phyloP scores from a whole-genome alignment of 345 rosid species.

The Camelina hispida region DNA sequence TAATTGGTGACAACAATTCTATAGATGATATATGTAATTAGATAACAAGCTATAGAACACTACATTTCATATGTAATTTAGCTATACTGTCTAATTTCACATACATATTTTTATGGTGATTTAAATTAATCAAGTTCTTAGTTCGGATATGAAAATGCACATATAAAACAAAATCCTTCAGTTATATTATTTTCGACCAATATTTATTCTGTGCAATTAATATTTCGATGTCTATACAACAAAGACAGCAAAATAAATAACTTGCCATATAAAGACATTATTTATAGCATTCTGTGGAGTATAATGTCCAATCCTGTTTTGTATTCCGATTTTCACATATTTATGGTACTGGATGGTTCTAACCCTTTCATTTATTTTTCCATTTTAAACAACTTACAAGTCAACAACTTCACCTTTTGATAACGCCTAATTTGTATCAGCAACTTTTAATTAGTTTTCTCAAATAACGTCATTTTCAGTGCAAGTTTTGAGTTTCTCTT shows the following conservation, averaged over 20 bases:
- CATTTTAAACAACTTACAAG: no score
- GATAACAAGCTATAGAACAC: no score
- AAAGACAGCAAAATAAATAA: not conserved
- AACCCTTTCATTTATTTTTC: slow-evolving; percentile 26
- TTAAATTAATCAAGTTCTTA: not conserved
- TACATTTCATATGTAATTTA: no score
- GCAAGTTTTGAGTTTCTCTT: not conserved
- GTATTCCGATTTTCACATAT: slow-evolving; percentile 11
- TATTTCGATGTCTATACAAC: slow-evolving; percentile 1
- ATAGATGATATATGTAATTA: no score
- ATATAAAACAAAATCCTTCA: not conserved
- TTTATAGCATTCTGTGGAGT: slow-evolving; percentile 24
- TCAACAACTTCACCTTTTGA: slow-evolving; percentile 26
- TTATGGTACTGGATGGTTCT: slow-evolving; percentile 7
- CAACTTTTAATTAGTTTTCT: slow-evolving; percentile 6
- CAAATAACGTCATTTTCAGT: slow-evolving; percentile 18
- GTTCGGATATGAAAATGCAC: not conserved
- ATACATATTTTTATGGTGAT: not conserved
- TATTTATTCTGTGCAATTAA: not conserved
- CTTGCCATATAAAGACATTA: slow-evolving; percentile 28
- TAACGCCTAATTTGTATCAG: slow-evolving; percentile 22
- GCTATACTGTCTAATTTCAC: not conserved
- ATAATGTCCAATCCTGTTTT: slow-evolving; percentile 23
- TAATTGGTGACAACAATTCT: no score
- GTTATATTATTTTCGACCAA: not conserved